A percentile compares a stretch with the other conserved stretches of the same genome.
Conservation (phyloP, 306 rosid species). For the Cyclanthera cordifolia region DNA sequence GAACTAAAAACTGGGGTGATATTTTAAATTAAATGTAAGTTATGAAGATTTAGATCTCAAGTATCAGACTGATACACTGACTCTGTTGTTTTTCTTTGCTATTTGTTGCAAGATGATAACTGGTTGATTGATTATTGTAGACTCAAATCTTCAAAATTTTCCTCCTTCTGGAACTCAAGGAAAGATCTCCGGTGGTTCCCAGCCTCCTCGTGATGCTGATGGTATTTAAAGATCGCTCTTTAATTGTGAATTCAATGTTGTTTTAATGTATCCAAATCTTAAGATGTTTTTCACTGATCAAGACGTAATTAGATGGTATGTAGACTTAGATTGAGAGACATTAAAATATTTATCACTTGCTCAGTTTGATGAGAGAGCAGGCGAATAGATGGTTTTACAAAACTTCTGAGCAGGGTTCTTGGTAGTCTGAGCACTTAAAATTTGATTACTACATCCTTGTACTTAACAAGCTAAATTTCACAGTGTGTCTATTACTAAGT, state of each 20-base stretch:
- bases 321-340: background rate
- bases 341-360: background rate
- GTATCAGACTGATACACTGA: background rate
- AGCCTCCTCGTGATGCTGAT: constrained; percentile 83
- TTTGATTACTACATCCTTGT: background rate
- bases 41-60: background rate
- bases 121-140: constrained; percentile 26
- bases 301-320: background rate
- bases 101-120: background rate
- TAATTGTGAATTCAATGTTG: background rate
- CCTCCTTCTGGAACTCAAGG: constrained; percentile 80
- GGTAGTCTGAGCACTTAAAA: constrained; percentile 7
- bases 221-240: constrained; percentile 30
- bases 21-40: background rate
- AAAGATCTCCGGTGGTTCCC: constrained; percentile 58
- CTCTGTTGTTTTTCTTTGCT: background rate
- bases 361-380: background rate
- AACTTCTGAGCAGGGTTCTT: background rate
- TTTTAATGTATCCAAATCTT: background rate
- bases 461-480: background rate
- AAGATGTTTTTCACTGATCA: background rate
- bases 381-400: background rate
- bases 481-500: no score
- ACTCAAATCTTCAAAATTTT: constrained; percentile 81
- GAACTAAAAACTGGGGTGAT: background rate